A percentile compares a stretch with the other conserved stretches of the same genome.
These are phyloP conservation scores for Coprinopsis marcescibilis DNA, from an alignment of 768 basidiomycete species.

Conservation along the genomic window DNA sequence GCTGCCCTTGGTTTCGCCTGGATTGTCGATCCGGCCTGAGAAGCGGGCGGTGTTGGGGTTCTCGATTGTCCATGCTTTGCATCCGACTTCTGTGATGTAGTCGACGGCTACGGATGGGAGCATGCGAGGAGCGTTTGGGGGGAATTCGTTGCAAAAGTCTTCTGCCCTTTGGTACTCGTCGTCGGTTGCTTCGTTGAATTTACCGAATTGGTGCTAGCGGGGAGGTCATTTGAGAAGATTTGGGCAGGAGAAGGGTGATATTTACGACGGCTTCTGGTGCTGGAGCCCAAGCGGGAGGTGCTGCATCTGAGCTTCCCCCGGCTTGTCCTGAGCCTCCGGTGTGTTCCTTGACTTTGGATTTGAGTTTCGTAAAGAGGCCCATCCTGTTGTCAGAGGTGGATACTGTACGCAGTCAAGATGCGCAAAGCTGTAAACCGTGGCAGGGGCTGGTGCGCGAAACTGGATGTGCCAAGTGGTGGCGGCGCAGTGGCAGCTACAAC, in stretches of 20 bases:
- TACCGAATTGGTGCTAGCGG: constrained; percentile 46
- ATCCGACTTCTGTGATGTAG: constrained; percentile 40
- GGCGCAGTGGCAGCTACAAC: no score
- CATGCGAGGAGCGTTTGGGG: constrained; percentile 36
- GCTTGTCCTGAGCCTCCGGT: neutral
- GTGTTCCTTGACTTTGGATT: neutral
- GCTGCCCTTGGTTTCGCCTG: constrained; percentile 24
- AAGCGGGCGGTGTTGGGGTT: constrained; percentile 37
- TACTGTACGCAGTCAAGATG: no score
- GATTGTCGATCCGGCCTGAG: constrained; percentile 33
- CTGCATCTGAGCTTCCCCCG: neutral
- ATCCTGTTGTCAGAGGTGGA: constrained; percentile 1
- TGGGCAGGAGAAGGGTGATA: neutral
- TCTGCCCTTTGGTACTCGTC: constrained; percentile 49
- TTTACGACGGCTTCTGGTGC: constrained; percentile 47
- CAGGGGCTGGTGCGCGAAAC: no score
- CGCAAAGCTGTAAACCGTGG: no score
- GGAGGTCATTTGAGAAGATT: no score
- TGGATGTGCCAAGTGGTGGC: no score
- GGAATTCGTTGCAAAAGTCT: constrained; percentile 39
- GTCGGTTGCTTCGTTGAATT: constrained; percentile 50
- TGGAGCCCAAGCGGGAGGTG: constrained; percentile 53
- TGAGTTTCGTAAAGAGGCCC: constrained; percentile 10
- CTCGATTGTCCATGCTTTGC: constrained; percentile 50
- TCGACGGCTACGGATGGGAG: constrained; percentile 51